These are phyloP conservation scores for Suillus americanus DNA, from an alignment of 768 basidiomycete species.

Conservation along the genomic window DNA sequence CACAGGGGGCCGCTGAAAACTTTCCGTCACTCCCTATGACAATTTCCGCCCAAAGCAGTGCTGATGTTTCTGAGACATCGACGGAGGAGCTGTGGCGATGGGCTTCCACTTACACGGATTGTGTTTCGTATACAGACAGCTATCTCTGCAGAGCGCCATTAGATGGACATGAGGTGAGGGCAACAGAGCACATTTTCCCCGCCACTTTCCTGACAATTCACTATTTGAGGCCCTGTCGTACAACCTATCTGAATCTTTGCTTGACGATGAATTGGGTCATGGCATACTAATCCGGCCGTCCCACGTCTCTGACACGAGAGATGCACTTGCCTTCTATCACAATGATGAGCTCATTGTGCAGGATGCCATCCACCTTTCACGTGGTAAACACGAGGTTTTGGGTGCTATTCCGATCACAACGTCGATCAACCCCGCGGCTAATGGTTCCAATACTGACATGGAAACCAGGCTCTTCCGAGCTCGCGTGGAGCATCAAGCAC, in stretches of 20 bases:
- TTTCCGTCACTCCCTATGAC: conserved; percentile 28
- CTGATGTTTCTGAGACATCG: conserved; percentile 11
- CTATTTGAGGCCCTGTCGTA: conserved; percentile 25
- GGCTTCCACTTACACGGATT: conserved; percentile 38
- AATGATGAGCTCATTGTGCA: conserved; percentile 49
- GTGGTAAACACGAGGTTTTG: conserved; percentile 36
- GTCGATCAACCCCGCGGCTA: conserved; percentile 36
- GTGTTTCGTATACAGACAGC: conserved; percentile 57
- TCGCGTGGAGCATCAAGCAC: conserved; percentile 45
- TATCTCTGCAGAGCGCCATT: conserved; percentile 38
- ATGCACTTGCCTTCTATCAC: conserved; percentile 36
- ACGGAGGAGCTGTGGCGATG: conserved; percentile 25
- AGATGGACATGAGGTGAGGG: conserved; percentile 42
- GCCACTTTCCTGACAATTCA: conserved; percentile 11
- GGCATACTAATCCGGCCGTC: conserved; percentile 34
- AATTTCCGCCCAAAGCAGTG: conserved; percentile 34
- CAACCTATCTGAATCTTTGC: conserved; percentile 34
- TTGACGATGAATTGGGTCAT: conserved; percentile 62
- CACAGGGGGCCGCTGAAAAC: conserved; percentile 28
- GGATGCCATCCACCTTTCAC: conserved; percentile 47
- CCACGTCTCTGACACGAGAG: conserved; percentile 17
- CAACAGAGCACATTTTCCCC: background rate
- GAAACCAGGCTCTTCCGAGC: conserved; percentile 29
- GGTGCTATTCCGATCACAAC: conserved; percentile 31
- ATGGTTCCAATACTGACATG: conserved; percentile 14